Percentiles rank a stretch among this genome's conserved stretches.
These are phyloP conservation scores for Phytophthora sp. DNA, from an alignment of 352 stramenopile genomes.

Conservation along the genomic window DNA sequence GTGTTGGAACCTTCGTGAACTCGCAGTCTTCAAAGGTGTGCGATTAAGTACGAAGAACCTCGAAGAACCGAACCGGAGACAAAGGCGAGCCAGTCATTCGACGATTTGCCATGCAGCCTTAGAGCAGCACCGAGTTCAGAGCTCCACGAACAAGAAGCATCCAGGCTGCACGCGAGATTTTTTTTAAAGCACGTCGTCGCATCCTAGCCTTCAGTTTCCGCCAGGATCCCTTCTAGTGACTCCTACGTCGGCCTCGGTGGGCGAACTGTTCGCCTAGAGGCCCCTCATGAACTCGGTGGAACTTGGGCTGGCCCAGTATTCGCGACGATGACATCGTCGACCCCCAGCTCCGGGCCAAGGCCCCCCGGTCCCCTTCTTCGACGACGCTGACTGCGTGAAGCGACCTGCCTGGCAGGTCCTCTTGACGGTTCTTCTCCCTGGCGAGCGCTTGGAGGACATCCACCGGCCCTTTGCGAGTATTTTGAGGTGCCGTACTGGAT, in stretches of 20 bases:
- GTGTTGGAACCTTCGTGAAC: conserved; percentile 7
- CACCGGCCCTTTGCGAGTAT: neutral
- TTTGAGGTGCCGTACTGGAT: conserved; percentile 1
- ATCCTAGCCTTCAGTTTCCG: neutral
- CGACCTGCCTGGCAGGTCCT: conserved; percentile 4
- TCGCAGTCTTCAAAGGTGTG: neutral
- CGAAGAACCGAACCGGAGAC: conserved; percentile 19
- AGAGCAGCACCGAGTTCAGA: conserved; percentile 2
- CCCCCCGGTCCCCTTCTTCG: neutral
- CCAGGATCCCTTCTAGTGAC: neutral
- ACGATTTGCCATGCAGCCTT: neutral
- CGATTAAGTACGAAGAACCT: conserved; percentile 19
- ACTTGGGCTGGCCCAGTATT: conserved; percentile 5
- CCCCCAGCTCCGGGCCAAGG: neutral
- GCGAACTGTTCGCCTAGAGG: conserved; percentile 3
- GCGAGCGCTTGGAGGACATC: neutral
- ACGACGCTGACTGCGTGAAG: neutral
- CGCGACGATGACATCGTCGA: neutral
- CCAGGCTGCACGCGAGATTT: conserved; percentile 9
- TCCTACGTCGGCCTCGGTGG: conserved; percentile 2
- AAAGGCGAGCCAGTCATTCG: conserved; percentile 18
- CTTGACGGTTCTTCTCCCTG: conserved; percentile 5
- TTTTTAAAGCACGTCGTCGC: conserved; percentile 1
- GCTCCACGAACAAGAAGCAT: conserved; percentile 15
- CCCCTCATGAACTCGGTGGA: neutral